Evolutionary conservation across 2,329 filamentous ascomycete genomes (phyloP).

Genomic region (Verticillium albo-atrum): DNA sequence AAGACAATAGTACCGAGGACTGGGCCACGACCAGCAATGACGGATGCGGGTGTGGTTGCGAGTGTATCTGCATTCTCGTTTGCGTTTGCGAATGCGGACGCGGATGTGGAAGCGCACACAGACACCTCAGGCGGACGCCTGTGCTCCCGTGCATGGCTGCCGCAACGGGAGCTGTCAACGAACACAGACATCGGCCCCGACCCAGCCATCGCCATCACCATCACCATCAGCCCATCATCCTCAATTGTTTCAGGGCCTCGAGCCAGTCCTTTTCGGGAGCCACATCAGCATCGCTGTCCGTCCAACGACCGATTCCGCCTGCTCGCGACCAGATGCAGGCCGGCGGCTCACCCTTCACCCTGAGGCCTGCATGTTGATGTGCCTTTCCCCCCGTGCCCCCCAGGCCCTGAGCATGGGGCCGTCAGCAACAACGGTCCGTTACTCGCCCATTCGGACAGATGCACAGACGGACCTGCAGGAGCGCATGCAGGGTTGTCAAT

Average conservation of each 20-base stretch:
- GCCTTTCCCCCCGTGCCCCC: background rate
- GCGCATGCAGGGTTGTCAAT: conserved; percentile 9
- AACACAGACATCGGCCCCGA: background rate
- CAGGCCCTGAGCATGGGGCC: background rate
- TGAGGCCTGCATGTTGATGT: conserved; percentile 10
- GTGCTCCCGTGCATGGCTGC: background rate
- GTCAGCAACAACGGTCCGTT: background rate
- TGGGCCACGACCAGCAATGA: background rate
- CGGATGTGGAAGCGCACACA: background rate
- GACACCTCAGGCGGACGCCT: background rate
- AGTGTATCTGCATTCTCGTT: background rate
- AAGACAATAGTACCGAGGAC: background rate
- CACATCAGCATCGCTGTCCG: background rate
- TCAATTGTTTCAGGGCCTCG: background rate
- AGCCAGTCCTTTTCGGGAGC: background rate
- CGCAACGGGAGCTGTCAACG: background rate
- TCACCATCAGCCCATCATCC: background rate
- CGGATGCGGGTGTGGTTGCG: background rate
- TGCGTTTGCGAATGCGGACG: background rate
- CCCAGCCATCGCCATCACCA: background rate
- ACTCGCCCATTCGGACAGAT: background rate
- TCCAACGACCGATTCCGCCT: background rate
- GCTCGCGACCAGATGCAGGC: background rate
- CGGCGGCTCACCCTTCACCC: conserved; percentile 4
- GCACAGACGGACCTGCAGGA: conserved; percentile 15